Conservation (phyloP, 768 basidiomycete species). For the Nidula microcarpa region DNA sequence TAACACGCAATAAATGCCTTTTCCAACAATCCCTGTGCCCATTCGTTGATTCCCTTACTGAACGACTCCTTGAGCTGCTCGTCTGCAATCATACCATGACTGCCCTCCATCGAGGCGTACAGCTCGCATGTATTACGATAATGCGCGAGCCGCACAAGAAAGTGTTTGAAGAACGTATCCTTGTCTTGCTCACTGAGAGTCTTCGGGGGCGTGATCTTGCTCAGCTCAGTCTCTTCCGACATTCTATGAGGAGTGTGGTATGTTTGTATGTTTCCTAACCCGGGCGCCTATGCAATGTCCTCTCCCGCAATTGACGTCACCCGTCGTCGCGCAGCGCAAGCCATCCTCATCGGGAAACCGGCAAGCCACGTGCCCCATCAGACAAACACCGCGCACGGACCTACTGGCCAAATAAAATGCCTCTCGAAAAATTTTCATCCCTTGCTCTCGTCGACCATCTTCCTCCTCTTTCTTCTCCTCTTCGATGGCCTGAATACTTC, state of each 20-base stretch:
- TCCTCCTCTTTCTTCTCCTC: not conserved
- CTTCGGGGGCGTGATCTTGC: slow-evolving; percentile 32
- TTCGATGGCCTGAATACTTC: not conserved
- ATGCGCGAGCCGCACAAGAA: slow-evolving; percentile 39
- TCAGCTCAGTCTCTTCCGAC: slow-evolving; percentile 2
- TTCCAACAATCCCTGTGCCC: slow-evolving; percentile 40
- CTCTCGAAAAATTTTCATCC: not conserved
- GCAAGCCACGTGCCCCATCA: not conserved
- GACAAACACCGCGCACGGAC: not conserved
- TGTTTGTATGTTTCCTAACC: not conserved
- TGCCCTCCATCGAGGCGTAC: slow-evolving; percentile 32
- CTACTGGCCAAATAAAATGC: not conserved
- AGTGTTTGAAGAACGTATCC: slow-evolving; percentile 34
- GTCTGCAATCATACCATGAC: not conserved
- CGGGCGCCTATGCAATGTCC: not conserved
- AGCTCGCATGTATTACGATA: slow-evolving; percentile 40
- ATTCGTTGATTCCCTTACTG: slow-evolving; percentile 31
- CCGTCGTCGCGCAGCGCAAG: not conserved
- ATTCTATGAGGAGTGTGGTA: not conserved
- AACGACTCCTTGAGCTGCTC: slow-evolving; percentile 21
- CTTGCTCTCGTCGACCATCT: not conserved
- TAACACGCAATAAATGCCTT: slow-evolving; percentile 42
- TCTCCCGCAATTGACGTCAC: not conserved
- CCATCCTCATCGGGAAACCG: not conserved
- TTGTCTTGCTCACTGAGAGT: slow-evolving; percentile 31